phyloP scores from a whole-genome alignment of 352 stramenopile genomes.

The Phytophthora crassamura region DNA sequence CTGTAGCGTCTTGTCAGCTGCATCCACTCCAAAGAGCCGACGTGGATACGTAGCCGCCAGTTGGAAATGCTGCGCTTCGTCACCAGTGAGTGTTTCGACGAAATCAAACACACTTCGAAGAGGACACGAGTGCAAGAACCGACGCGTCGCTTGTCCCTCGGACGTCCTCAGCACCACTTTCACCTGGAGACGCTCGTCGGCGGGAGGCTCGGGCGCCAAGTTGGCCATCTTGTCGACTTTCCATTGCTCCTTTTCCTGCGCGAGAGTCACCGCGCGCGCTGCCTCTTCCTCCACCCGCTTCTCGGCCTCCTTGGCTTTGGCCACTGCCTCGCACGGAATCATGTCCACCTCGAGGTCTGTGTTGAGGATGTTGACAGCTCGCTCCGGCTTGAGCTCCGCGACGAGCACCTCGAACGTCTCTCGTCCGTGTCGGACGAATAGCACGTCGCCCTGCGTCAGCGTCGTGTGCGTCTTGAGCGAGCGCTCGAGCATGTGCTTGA shows the following conservation, averaged over 20 bases:
- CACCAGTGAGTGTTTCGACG: slow-evolving; percentile 60
- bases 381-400: slow-evolving; percentile 58
- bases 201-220: slow-evolving; percentile 47
- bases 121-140: slow-evolving; percentile 43
- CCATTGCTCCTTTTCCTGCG: slow-evolving; percentile 48
- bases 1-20: slow-evolving; percentile 48
- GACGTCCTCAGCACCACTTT: slow-evolving; percentile 62
- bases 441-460: slow-evolving; percentile 72
- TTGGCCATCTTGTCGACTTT: slow-evolving; percentile 45
- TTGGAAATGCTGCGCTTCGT: slow-evolving; percentile 46
- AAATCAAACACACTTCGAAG: slow-evolving; percentile 59
- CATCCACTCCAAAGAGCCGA: slow-evolving; percentile 56
- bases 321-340: slow-evolving; percentile 67
- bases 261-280: slow-evolving; percentile 28
- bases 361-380: slow-evolving; percentile 75
- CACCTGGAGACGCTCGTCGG: slow-evolving; percentile 48
- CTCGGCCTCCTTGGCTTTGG: slow-evolving; percentile 44
- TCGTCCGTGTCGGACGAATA: slow-evolving; percentile 81
- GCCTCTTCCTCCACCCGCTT: slow-evolving; percentile 47
- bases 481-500: slow-evolving; percentile 81
- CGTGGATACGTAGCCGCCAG: slow-evolving; percentile 70
- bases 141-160: slow-evolving; percentile 56
- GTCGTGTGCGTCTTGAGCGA: slow-evolving; percentile 81
- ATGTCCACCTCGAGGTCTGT: slow-evolving; percentile 86
- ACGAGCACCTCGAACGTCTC: slow-evolving; percentile 84